Base-by-base conservation (phyloP, 2,329 filamentous ascomycete genomes). In the Cladosporium austrohemisphaericum region DNA sequence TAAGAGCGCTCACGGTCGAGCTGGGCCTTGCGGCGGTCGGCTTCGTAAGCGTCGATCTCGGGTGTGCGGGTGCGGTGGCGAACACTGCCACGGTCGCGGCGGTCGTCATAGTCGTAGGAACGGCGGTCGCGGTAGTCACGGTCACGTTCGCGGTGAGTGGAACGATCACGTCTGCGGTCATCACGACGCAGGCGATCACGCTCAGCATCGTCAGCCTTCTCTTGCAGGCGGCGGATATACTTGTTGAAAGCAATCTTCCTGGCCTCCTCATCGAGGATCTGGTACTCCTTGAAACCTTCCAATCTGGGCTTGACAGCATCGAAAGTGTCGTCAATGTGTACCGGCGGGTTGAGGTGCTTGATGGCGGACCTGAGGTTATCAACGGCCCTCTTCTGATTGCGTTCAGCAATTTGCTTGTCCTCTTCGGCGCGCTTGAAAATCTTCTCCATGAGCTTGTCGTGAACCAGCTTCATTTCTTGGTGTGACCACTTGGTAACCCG, bases 1-100 rank as follows among this genome's bases (percentile, higher is more conserved):
- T 95, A 94, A 60, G 94, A 91, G 57, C 91, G 86, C 71, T 97
- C 94, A 40, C 94, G 85, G 65, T 95, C 91, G 51, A 91, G 90
- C 64, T 93, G 91, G 35, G 92, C 92, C 68, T 92, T 93, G 62
- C 90, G 86, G 57, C 93, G 84, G 66, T 98, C 93, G 52, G 91
- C 93, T 70, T 97, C 93, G 68, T 98, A 98, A 16, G 88, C 82
- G 71, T 98, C 91, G 51, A 82, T 81, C 68, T 97, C 93, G 61
- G 90, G 88, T 65, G 88, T 94, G 60, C 81, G 80, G 60, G 88
- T 77, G 57, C 73, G 73, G 33, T 68, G 65, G 20, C 63, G 63
- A 45, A 68, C 66, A 4, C 38, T 22, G 51, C 68, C 61, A 35
- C 70, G 68, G 44, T 68, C 68, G 63, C 73, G 73, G 57, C 81